Evolutionary conservation across 1,139 yeast genomes (phyloP), one percentile per base, ranked within the genome.

Genomic region (Suhomyces chickasaworum): DNA sequence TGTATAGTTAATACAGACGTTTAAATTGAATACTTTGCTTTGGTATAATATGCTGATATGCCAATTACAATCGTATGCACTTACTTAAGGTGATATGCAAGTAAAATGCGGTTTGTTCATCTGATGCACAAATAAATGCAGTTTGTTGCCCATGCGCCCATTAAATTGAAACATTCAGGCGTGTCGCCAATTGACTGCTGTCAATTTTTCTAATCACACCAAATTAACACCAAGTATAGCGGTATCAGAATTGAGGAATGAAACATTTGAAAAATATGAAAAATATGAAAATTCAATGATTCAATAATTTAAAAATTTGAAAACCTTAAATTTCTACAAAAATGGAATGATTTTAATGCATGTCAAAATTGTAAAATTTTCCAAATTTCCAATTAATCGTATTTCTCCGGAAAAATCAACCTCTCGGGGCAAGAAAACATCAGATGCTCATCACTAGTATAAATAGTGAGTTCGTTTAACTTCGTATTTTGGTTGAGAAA

Each of bases 1-100:
- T 37, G 41, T 44, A 44, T 44, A 44, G 41, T 44, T 44, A 44
- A 40, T 44, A 39, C 47, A 43, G 37, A 13, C 39, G 20, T 37
- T 41, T 38, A 33, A 39, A 22, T 33, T 42, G 22, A 27, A 35
- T 10, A 25, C 31, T 27, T 29, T 29, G 17, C 17, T 10, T 5
- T 15, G 17, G 32, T 20, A 7, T 7, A 20, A 20, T n/a, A n/a
- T n/a, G n/a, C n/a, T n/a, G n/a, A n/a, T n/a, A n/a, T n/a, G n/a
- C n/a, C n/a, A n/a, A n/a, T n/a, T n/a, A n/a, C n/a, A n/a, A n/a
- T n/a, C n/a, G n/a, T n/a, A n/a, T n/a, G n/a, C n/a, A n/a, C n/a
- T n/a, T n/a, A n/a, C n/a, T n/a, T n/a, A n/a, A n/a, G n/a, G n/a
- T n/a, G n/a, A n/a, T n/a, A n/a, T 20, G 22, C 22, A 20, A 20